Evolutionary conservation across 208 protist genomes (phyloP).

Genomic region (Chromosphaera perkinsii): DNA sequence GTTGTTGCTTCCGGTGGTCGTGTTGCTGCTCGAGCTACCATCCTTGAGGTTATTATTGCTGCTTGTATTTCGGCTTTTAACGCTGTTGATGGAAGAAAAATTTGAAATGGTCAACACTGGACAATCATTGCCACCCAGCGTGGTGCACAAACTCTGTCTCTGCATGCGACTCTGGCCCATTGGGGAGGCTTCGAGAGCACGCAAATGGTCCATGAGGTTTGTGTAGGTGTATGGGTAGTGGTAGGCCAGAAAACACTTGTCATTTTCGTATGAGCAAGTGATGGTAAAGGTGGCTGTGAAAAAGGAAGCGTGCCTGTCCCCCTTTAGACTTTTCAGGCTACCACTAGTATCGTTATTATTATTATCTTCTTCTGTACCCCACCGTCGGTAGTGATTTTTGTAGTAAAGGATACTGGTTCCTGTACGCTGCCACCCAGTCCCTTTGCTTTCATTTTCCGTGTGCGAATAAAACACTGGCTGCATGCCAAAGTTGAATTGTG

Average conservation of each 20-base stretch:
- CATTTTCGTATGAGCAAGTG: slow-evolving; percentile 65
- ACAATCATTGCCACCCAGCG: too few species aligned
- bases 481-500: slow-evolving; percentile 87
- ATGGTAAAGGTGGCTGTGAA: slow-evolving; percentile 81
- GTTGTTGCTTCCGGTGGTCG: slow-evolving; percentile 19
- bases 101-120: too few species aligned
- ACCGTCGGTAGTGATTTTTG: too few species aligned
- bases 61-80: too few species aligned
- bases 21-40: not conserved
- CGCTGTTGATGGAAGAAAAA: too few species aligned
- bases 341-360: slow-evolving; percentile 63
- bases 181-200: too few species aligned
- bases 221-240: slow-evolving; percentile 92
- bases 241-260: slow-evolving; percentile 82
- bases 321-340: too few species aligned
- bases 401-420: slow-evolving; percentile 60
- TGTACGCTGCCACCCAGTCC: slow-evolving; percentile 48
- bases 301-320: too few species aligned
- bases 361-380: slow-evolving; percentile 5
- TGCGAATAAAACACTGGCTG: slow-evolving; percentile 76
- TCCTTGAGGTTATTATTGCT: not conserved
- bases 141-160: too few species aligned
- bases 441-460: not conserved
- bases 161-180: too few species aligned
- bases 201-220: slow-evolving; percentile 55